Percentiles rank a stretch among this genome's conserved stretches.
Conservation (phyloP, 257 asterid genomes). For the Salvia splendens region DNA sequence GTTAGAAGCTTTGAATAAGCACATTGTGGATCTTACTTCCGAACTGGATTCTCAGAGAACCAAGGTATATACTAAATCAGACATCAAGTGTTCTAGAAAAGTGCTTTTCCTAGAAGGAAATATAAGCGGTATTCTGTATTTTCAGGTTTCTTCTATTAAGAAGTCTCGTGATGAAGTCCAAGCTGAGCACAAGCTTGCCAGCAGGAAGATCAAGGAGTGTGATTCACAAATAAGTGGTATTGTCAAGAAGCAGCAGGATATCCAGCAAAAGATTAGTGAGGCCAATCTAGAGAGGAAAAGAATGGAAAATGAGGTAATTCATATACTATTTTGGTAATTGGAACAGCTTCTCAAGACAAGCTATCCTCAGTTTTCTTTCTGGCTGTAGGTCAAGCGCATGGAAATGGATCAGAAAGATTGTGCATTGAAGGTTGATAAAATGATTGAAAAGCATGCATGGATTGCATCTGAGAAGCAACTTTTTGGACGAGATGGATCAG, state of each 20-base stretch:
- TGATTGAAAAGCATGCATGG: slow-evolving; percentile 92
- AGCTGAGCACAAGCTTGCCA: slow-evolving; percentile 74
- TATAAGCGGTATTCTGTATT: slow-evolving; percentile 19
- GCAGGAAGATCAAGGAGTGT: slow-evolving; percentile 79
- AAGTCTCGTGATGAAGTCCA: slow-evolving; percentile 55
- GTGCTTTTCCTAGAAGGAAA: slow-evolving; percentile 15
- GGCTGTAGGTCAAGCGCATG: slow-evolving; percentile 77
- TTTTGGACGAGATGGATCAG: slow-evolving; percentile 87
- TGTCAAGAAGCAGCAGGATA: slow-evolving; percentile 70
- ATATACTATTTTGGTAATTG: slow-evolving; percentile 23
- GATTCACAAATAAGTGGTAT: slow-evolving; percentile 77
- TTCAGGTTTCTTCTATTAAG: slow-evolving; percentile 63
- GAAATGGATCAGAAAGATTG: slow-evolving; percentile 90
- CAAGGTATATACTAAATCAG: slow-evolving; percentile 51
- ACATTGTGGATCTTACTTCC: slow-evolving; percentile 50
- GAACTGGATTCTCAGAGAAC: slow-evolving; percentile 66
- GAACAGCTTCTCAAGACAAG: slow-evolving; percentile 21
- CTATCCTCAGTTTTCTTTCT: slow-evolving; percentile 13
- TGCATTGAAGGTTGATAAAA: slow-evolving; percentile 74
- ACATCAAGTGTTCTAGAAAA: slow-evolving; percentile 16
- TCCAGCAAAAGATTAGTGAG: slow-evolving; percentile 70
- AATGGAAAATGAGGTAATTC: slow-evolving; percentile 86
- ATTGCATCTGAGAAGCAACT: slow-evolving; percentile 91
- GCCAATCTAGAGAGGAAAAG: slow-evolving; percentile 81
- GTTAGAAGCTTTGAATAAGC: slow-evolving; percentile 56